These are phyloP conservation scores for Pelargonium exstipulatum DNA, from an alignment of 441 rosid genomes.

Conservation along the genomic window DNA sequence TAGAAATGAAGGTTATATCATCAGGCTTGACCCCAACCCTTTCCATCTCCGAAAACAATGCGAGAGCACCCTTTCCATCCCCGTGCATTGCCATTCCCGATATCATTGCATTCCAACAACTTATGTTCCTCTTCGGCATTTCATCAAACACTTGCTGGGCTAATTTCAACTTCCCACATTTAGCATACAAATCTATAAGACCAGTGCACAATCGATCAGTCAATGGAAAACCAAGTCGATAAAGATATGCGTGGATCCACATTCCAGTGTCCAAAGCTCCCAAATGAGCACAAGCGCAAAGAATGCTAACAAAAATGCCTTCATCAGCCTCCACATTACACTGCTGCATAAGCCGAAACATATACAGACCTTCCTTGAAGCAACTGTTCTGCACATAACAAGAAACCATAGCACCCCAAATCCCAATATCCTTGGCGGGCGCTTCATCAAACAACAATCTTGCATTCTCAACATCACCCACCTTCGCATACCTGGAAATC, in stretches of 20 bases:
- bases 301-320: conserved; percentile 32
- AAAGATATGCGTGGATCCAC: conserved; percentile 46
- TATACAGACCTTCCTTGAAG: conserved; percentile 36
- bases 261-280: conserved; percentile 42
- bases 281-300: conserved; percentile 40
- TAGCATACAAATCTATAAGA: conserved; percentile 63
- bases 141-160: conserved; percentile 46
- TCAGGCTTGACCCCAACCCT: conserved; percentile 37
- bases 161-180: conserved; percentile 51
- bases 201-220: conserved; percentile 44
- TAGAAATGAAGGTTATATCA: conserved; percentile 48
- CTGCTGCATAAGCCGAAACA: conserved; percentile 42
- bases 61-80: conserved; percentile 39
- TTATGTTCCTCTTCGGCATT: conserved; percentile 39
- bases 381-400: conserved; percentile 43
- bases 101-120: conserved; percentile 61
- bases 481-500: conserved; percentile 42
- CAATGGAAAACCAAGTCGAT: conserved; percentile 24
- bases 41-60: conserved; percentile 47
- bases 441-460: conserved; percentile 38
- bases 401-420: conserved; percentile 53
- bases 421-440: conserved; percentile 36
- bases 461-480: conserved; percentile 37
- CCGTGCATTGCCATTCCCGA: conserved; percentile 62
- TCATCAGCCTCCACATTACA: conserved; percentile 33